Percentiles rank a stretch among this genome's conserved stretches.
Evolutionary conservation across 805 yeast species (phyloP).

Genomic region (Myxozyma neotropica): DNA sequence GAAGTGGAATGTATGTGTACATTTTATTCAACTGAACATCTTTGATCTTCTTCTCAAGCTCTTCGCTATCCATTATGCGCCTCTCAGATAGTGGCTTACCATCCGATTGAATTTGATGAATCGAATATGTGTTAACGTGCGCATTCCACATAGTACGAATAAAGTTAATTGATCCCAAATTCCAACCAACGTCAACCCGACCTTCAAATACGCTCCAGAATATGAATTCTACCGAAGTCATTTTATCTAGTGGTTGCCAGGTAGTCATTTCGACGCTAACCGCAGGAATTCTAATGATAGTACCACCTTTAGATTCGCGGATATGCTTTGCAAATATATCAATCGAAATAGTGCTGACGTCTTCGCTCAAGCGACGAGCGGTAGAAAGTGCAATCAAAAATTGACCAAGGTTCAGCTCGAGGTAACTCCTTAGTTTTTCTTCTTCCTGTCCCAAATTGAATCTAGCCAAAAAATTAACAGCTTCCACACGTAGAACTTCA

Average conservation of each 20-base stretch:
- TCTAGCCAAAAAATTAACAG: constrained; percentile 37
- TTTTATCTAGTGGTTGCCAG: constrained; percentile 54
- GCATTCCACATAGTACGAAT: constrained; percentile 91
- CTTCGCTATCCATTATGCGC: constrained; percentile 41
- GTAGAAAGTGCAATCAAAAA: constrained; percentile 68
- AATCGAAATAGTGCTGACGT: constrained; percentile 51
- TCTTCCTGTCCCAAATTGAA: constrained; percentile 38
- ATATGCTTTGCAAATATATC: constrained; percentile 61
- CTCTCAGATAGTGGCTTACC: constrained; percentile 37
- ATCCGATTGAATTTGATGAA: constrained; percentile 54
- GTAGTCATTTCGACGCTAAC: constrained; percentile 75
- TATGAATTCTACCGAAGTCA: constrained; percentile 62
- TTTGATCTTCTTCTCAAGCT: constrained; percentile 49
- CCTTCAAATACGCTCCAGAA: constrained; percentile 82
- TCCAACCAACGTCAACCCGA: constrained; percentile 90
- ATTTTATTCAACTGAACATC: constrained; percentile 49
- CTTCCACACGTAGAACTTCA: constrained; percentile 61
- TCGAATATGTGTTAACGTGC: constrained; percentile 71
- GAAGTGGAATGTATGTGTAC: constrained; percentile 63
- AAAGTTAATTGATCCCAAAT: constrained; percentile 85
- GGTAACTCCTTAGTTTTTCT: constrained; percentile 53
- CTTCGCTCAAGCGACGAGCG: constrained; percentile 53
- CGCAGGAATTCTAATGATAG: constrained; percentile 77
- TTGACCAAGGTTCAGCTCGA: constrained; percentile 64
- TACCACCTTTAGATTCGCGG: constrained; percentile 70